These are phyloP conservation scores for Ceratobasidium theobromae DNA, from an alignment of 1,284 basidiomycete genomes.

Conservation along the genomic window DNA sequence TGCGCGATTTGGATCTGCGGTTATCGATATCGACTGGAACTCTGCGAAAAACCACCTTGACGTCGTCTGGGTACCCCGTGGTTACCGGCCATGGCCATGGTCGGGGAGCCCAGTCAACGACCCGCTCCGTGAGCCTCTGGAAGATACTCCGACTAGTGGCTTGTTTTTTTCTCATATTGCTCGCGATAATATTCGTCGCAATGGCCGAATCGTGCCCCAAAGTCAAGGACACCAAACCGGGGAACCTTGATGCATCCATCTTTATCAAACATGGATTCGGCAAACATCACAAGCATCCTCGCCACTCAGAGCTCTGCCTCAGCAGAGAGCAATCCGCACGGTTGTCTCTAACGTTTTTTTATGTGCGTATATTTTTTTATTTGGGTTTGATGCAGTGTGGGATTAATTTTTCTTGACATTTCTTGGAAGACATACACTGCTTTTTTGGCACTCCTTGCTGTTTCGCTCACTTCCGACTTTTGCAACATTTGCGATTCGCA, in stretches of 20 bases:
- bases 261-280: background rate
- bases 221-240: background rate
- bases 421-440: background rate
- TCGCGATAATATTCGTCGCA: background rate
- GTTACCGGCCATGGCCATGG: background rate
- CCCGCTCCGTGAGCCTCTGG: constrained; percentile 1
- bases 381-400: background rate
- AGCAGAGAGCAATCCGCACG: constrained; percentile 3
- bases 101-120: background rate
- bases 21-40: background rate
- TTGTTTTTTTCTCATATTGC: constrained; percentile 2
- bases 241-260: background rate
- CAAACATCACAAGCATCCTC: background rate
- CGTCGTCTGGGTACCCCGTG: background rate
- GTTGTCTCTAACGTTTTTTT: background rate
- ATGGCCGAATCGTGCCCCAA: constrained; percentile 4
- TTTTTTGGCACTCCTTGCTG: constrained; percentile 3
- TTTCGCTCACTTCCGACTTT: constrained; percentile 2
- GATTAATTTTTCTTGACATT: background rate
- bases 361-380: background rate
- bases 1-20: background rate
- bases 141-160: constrained; percentile 7
- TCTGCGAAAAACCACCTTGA: background rate
- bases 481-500: background rate
- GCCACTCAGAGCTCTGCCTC: background rate